These are phyloP conservation scores for Aspergillus pseudoglaucus DNA, from an alignment of 2,329 filamentous ascomycete genomes.

Conservation along the genomic window DNA sequence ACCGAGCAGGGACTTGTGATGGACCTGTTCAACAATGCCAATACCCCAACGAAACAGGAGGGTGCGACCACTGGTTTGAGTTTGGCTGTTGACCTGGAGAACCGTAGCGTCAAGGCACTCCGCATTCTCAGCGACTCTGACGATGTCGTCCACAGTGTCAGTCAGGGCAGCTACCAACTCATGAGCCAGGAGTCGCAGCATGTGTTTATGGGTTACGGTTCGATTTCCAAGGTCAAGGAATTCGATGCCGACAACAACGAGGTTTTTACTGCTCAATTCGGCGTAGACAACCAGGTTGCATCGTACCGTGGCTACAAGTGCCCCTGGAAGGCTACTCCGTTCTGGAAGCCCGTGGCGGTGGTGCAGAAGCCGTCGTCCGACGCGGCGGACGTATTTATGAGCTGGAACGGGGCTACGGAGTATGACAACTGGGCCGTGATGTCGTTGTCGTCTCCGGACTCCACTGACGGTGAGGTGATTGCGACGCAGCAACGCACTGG, in stretches of 20 bases:
- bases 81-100: constrained; percentile 16
- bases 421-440: constrained; percentile 32
- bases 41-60: constrained; percentile 17
- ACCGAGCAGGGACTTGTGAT: constrained; percentile 27
- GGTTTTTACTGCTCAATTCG: constrained; percentile 28
- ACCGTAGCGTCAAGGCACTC: constrained; percentile 16
- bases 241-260: constrained; percentile 24
- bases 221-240: constrained; percentile 31
- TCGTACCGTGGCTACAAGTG: constrained; percentile 33
- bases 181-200: constrained; percentile 17
- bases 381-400: constrained; percentile 26
- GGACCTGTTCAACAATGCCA: constrained; percentile 27
- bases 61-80: constrained; percentile 17
- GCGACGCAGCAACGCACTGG: constrained; percentile 17
- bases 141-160: constrained; percentile 20
- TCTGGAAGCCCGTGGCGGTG: constrained; percentile 20
- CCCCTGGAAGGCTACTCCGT: constrained; percentile 28
- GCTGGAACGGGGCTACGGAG: constrained; percentile 35
- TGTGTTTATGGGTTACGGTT: constrained; percentile 30
- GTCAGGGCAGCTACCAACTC: constrained; percentile 24
- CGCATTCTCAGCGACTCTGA: constrained; percentile 15
- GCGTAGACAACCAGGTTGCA: constrained; percentile 20
- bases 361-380: constrained; percentile 8
- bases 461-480: constrained; percentile 14
- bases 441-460: constrained; percentile 12